phyloP scores from a whole-genome alignment of 129 eudicot species.

The Flaveria robusta region DNA sequence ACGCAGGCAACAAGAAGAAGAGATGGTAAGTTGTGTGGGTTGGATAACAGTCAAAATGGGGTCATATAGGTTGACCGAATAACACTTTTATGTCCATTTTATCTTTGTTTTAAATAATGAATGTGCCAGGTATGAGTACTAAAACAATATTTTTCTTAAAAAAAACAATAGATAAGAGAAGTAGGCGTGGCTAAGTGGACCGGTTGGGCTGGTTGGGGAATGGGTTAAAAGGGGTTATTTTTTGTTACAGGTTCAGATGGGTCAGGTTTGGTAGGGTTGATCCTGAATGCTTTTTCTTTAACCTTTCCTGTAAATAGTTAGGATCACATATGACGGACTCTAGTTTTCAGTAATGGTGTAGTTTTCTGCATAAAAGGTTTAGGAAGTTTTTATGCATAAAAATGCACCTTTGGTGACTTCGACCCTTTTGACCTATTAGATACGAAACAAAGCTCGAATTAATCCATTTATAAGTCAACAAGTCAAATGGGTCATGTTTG shows the following conservation, averaged over 20 bases:
- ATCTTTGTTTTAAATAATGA: not conserved
- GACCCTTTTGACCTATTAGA: not conserved
- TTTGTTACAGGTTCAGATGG: not conserved
- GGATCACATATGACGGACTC: too few species aligned
- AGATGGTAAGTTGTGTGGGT: conserved; percentile 55
- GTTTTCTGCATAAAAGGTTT: not conserved
- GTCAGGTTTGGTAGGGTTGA: not conserved
- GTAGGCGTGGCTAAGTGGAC: not conserved
- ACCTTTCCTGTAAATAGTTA: too few species aligned
- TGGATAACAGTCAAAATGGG: not conserved
- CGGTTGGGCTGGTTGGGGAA: not conserved
- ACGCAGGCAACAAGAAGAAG: conserved; percentile 69
- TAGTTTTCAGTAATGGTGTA: too few species aligned
- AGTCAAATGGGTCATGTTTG: not conserved
- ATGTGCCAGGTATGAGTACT: not conserved
- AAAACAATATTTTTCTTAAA: not conserved
- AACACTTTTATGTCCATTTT: not conserved
- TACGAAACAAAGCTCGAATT: not conserved
- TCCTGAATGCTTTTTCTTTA: not conserved
- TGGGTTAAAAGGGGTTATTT: not conserved
- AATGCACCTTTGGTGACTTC: not conserved
- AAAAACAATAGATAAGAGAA: not conserved
- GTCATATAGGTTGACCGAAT: not conserved
- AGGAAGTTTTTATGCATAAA: not conserved
- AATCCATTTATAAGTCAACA: not conserved